These are phyloP conservation scores for Erigeron canadensis DNA, from an alignment of 129 eudicot genomes.

Conservation along the genomic window DNA sequence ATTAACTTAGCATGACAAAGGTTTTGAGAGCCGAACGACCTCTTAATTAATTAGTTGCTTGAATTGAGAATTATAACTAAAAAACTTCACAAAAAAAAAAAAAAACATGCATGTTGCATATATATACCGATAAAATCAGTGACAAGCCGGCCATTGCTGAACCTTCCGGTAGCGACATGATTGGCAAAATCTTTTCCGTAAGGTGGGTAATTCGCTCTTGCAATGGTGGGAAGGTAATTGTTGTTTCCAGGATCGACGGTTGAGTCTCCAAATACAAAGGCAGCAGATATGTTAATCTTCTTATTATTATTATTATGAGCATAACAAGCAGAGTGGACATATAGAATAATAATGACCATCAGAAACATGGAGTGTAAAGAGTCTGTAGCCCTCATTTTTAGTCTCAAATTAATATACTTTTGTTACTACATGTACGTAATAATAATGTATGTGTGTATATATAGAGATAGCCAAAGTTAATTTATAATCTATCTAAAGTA, in stretches of 20 bases:
- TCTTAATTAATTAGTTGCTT: too few relatives aligned
- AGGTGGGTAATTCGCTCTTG: slow-evolving; percentile 53
- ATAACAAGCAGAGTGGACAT: slow-evolving; percentile 11
- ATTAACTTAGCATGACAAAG: too few relatives aligned
- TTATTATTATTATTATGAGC: background rate
- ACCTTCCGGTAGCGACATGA: slow-evolving; percentile 65
- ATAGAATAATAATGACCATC: slow-evolving; percentile 12
- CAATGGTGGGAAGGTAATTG: slow-evolving; percentile 37
- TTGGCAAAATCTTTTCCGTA: slow-evolving; percentile 56
- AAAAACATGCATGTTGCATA: too few relatives aligned
- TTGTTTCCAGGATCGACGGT: slow-evolving; percentile 74
- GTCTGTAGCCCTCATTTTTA: slow-evolving; percentile 7
- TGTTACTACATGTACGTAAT: too few relatives aligned
- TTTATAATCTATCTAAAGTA: too few relatives aligned
- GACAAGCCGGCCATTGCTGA: slow-evolving; percentile 56
- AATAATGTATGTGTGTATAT: background rate
- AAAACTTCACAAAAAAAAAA: too few relatives aligned
- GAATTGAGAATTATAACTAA: background rate
- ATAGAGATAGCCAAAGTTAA: too few relatives aligned
- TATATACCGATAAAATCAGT: slow-evolving; percentile 52
- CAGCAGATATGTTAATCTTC: slow-evolving; percentile 13
- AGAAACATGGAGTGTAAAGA: background rate
- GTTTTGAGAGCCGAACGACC: too few relatives aligned
- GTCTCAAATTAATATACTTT: background rate
- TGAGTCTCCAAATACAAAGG: slow-evolving; percentile 47